Base-by-base conservation (phyloP, 2,329 filamentous ascomycete genomes). In the Colletotrichum echinochloae region DNA sequence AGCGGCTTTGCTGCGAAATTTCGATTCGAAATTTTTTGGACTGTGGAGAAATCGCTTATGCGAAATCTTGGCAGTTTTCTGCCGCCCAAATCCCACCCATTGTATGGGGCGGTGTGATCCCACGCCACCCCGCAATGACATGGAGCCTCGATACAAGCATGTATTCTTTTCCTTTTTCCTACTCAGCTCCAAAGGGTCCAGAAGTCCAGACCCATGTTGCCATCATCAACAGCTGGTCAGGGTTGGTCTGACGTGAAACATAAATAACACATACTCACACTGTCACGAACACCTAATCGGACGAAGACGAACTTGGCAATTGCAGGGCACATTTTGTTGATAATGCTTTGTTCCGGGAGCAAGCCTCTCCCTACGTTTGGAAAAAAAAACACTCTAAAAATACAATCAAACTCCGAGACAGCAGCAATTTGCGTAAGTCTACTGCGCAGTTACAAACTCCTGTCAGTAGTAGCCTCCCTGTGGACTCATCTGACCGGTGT, bases 1-100 rank as follows among this genome's bases (percentile, higher is more conserved):
- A 66, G 65, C 69, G 65, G 56, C 66, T 60, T 72, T 70, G 72
- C 65, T 72, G 65, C 66, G 69, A 65, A 64, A 66, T 73, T 70
- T 71, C 66, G 44, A 49, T 65, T 63, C 64, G 70, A 73, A 73
- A 46, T 73, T 73, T 73, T 73, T 73, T 70, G 70, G 70, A 59
- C 51, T 71, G 72, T 73, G 72, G 72, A 72, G 70, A 59, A 64
- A 65, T 73, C 66, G 72, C 72, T 72, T 73, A 67, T 70, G 66
- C 66, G 72, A 72, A 72, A 72, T 72, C 70, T 72, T 73, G 70
- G 66, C 72, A 41, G 33, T 35, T 72, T 71, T 71, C 68, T 71
- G 68, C 67, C 63, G 14, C 20, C 37, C 5, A n/a, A 26, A 20
- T 30, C 28, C 35, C 41, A 28, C 61, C 28, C 20, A 18, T 49